Conservation (phyloP, 495 filamentous ascomycete species). For the Trichoderma virens region DNA sequence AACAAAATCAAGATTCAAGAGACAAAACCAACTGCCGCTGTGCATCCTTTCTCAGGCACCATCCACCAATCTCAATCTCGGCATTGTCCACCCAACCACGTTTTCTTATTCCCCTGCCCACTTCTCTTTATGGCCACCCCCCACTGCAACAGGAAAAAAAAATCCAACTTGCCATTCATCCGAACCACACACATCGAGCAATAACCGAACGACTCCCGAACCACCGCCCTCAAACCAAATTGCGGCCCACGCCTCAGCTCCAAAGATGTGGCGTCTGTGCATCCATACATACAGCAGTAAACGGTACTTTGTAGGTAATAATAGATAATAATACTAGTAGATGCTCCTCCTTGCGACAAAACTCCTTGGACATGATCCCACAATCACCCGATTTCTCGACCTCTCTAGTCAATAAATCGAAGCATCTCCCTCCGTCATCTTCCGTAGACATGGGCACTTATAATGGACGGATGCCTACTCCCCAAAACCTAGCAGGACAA, state of each 20-base stretch:
- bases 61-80: not conserved
- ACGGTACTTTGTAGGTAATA: too few relatives aligned
- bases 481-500: too few relatives aligned
- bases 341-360: not conserved
- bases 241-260: not conserved
- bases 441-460: conserved; percentile 1
- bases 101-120: too few relatives aligned
- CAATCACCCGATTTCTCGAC: not conserved
- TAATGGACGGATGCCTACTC: not conserved
- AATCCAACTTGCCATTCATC: conserved; percentile 9
- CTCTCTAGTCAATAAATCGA: too few relatives aligned
- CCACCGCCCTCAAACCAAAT: not conserved
- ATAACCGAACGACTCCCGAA: conserved; percentile 8
- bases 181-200: not conserved
- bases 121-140: too few relatives aligned
- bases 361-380: not conserved
- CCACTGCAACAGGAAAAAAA: too few relatives aligned
- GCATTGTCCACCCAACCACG: not conserved
- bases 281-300: too few relatives aligned
- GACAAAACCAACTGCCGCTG: too few relatives aligned
- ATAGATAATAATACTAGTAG: too few relatives aligned
- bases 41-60: not conserved
- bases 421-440: not conserved
- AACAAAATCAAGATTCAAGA: too few relatives aligned
- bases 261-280: not conserved